Base-by-base conservation (phyloP, 2,329 filamentous ascomycete species). In the Colletotrichum falcatum region DNA sequence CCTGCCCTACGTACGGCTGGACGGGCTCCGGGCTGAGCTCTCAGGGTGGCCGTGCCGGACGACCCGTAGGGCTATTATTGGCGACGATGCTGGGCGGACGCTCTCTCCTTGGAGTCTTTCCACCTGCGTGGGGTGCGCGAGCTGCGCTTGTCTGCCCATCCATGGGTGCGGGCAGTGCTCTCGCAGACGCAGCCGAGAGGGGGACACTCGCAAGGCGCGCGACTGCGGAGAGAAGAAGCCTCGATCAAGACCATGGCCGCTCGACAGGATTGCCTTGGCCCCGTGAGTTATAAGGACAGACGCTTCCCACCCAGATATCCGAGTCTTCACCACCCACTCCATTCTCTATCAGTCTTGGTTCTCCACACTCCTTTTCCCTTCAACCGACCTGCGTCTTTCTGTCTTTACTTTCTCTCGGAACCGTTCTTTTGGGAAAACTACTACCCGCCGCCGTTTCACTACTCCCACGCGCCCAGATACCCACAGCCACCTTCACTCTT, bases 331-430 rank as follows among this genome's bases (percentile, higher is more conserved):
- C 37, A 71, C 58, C 67, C 64, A 67, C 63, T 70, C 64, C 59
- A 59, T 67, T 63, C 64, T 67, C 68, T 65, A 58, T 54, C 67
- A 59, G 46, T 54, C 55, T 68, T 68, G 58, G 53, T 68, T 42
- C 64, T 49, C 44, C 59, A 62, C 68, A 49, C 54, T 71, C 53
- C 48, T 60, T 68, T 71, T 46, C 7, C 20, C 42, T 4, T 12
- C 20, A 12, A 12, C 20, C 44, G 11, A 46, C 2, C 20, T 12
- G 12, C 23, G 5, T 16, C n/a, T 5, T 46, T 46, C 9, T 46
- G 3, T 23, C 44, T 46, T 46, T 46, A 46, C 44, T 46, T 46
- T 5, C 5, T 9, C 8, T 2, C 18, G 6, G 61, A 67, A 35
- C 46, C 65, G 30, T 39, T 71, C 68, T 67, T 63, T 71, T 63